Evolutionary conservation across 1,284 basidiomycete species (phyloP).

Genomic region (Marasmius tenuissimus): DNA sequence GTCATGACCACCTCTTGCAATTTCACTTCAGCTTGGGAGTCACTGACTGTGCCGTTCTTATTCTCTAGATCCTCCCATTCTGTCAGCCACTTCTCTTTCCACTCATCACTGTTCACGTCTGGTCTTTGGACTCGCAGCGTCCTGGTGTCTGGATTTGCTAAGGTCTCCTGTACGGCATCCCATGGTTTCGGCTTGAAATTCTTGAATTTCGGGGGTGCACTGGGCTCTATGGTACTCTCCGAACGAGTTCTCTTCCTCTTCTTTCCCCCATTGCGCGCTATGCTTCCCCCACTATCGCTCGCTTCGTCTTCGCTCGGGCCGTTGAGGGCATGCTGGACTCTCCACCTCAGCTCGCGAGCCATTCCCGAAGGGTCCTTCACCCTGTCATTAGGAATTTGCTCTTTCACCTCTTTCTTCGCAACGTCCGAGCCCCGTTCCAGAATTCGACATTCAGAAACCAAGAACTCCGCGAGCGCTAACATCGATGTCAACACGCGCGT

Average conservation of each 20-base stretch:
- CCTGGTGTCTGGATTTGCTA: constrained; percentile 38
- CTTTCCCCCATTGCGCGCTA: constrained; percentile 10
- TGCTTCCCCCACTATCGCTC: constrained; percentile 27
- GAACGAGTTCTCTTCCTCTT: constrained; percentile 59
- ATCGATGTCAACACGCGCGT: constrained; percentile 74
- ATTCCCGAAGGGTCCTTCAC: constrained; percentile 77
- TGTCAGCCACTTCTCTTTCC: constrained; percentile 21
- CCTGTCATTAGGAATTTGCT: constrained; percentile 78
- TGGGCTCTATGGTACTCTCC: constrained; percentile 26
- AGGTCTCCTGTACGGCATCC: constrained; percentile 51
- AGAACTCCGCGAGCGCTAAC: constrained; percentile 68
- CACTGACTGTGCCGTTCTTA: constrained; percentile 31
- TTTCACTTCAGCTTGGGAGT: constrained; percentile 35
- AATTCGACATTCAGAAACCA: constrained; percentile 73
- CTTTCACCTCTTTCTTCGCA: constrained; percentile 70
- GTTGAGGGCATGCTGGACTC: constrained; percentile 65
- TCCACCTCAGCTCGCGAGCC: constrained; percentile 82
- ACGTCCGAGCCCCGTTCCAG: constrained; percentile 66
- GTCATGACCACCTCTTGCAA: constrained; percentile 51
- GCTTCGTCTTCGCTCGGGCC: constrained; percentile 69
- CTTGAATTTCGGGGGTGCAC: constrained; percentile 42
- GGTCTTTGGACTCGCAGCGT: constrained; percentile 35
- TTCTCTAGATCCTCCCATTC: constrained; percentile 20
- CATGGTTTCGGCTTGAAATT: constrained; percentile 69
- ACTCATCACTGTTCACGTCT: constrained; percentile 33